Percentiles rank a stretch among this genome's conserved stretches.
These are phyloP conservation scores for Phascolomyces articulosus DNA, from an alignment of 371 early-diverging fungal species.

Conservation along the genomic window DNA sequence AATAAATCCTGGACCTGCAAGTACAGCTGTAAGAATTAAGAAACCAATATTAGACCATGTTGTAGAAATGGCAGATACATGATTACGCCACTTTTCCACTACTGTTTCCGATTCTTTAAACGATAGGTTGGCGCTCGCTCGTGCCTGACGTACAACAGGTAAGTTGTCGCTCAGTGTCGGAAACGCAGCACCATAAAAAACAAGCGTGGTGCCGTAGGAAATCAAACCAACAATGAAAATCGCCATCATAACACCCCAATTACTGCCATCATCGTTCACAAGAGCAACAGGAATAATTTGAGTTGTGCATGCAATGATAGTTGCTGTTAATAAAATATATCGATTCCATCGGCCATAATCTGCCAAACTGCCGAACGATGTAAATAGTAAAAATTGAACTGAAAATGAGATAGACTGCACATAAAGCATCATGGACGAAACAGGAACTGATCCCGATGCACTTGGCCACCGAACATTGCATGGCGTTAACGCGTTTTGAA, in stretches of 20 bases:
- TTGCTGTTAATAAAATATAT: slow-evolving; percentile 39
- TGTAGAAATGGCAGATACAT: slow-evolving; percentile 55
- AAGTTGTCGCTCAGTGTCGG: slow-evolving; percentile 52
- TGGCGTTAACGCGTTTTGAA: slow-evolving; percentile 23
- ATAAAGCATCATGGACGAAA: slow-evolving; percentile 50
- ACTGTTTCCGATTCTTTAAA: slow-evolving; percentile 25
- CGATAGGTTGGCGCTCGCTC: slow-evolving; percentile 30
- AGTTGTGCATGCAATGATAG: slow-evolving; percentile 42
- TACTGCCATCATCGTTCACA: slow-evolving; percentile 40
- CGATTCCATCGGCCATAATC: slow-evolving; percentile 53
- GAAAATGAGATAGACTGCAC: slow-evolving; percentile 52
- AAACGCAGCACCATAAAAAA: slow-evolving; percentile 55
- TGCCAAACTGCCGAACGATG: slow-evolving; percentile 50
- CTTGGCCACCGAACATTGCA: slow-evolving; percentile 42
- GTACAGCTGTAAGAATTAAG: slow-evolving; percentile 42
- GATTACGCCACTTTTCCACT: slow-evolving; percentile 49
- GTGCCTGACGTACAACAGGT: slow-evolving; percentile 47
- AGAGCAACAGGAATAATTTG: slow-evolving; percentile 48
- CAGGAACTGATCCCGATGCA: slow-evolving; percentile 27
- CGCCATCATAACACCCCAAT: slow-evolving; percentile 52
- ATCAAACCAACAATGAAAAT: slow-evolving; percentile 42
- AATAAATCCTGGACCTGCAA: slow-evolving; percentile 44
- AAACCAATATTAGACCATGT: slow-evolving; percentile 52
- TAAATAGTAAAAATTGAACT: slow-evolving; percentile 48
- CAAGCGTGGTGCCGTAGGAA: slow-evolving; percentile 50